These are phyloP conservation scores for Cordyceps fumosorosea DNA, from an alignment of 2,329 filamentous ascomycete species.

Conservation along the genomic window DNA sequence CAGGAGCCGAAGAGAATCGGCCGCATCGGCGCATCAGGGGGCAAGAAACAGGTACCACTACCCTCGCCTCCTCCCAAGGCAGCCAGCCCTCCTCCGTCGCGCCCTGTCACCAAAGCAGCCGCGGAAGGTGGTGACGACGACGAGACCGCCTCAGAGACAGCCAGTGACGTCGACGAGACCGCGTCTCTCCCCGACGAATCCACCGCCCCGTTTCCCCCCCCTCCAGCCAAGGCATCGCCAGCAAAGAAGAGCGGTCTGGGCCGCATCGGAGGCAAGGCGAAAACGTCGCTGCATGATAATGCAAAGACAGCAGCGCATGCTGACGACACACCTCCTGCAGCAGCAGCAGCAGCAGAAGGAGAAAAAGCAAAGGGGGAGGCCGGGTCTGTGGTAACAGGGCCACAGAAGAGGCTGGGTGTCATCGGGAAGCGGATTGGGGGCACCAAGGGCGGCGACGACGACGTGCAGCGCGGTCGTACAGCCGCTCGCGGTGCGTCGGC, in stretches of 20 bases:
- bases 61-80: background rate
- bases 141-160: slow-evolving; percentile 39
- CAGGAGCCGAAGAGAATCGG: slow-evolving; percentile 13
- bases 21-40: slow-evolving; percentile 32
- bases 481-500: slow-evolving; percentile 16
- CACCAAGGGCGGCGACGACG: slow-evolving; percentile 5
- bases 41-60: slow-evolving; percentile 24
- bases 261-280: slow-evolving; percentile 29
- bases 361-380: slow-evolving; percentile 14
- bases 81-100: slow-evolving; percentile 20
- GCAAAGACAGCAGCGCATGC: slow-evolving; percentile 12
- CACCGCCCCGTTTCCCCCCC: slow-evolving; percentile 17
- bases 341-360: background rate
- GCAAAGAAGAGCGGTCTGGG: slow-evolving; percentile 31
- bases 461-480: slow-evolving; percentile 19
- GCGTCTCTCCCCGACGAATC: slow-evolving; percentile 18
- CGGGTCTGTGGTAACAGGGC: background rate
- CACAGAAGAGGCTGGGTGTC: slow-evolving; percentile 24
- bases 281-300: slow-evolving; percentile 17
- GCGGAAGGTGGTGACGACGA: slow-evolving; percentile 16
- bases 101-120: slow-evolving; percentile 9
- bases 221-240: slow-evolving; percentile 15
- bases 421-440: slow-evolving; percentile 27
- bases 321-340: background rate
- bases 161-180: slow-evolving; percentile 24